Conservation (phyloP, 2,329 filamentous ascomycete genomes). For the Fusarium nelsonii region DNA sequence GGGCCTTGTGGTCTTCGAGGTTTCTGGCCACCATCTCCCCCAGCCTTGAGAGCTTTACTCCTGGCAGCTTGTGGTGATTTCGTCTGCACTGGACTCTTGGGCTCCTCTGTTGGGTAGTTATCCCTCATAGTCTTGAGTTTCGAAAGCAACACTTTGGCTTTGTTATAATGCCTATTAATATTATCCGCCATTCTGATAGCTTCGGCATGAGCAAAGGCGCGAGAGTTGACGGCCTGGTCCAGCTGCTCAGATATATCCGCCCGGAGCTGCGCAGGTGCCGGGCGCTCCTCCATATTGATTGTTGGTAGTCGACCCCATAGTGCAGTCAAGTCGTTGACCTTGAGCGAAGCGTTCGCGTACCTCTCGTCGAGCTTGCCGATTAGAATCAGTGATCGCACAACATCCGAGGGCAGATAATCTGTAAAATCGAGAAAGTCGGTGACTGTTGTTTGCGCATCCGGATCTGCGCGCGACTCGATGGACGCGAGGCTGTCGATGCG, state of each 20-base stretch:
- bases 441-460: conserved; percentile 76
- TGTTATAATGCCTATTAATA: conserved; percentile 71
- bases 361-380: conserved; percentile 73
- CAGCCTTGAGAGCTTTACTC: conserved; percentile 61
- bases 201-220: conserved; percentile 71
- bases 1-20: conserved; percentile 62
- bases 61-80: conserved; percentile 68
- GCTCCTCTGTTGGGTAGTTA: conserved; percentile 68
- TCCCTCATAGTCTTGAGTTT: conserved; percentile 72
- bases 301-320: conserved; percentile 68
- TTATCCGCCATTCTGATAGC: conserved; percentile 73
- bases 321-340: conserved; percentile 68
- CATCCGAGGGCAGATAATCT: conserved; percentile 76
- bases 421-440: conserved; percentile 78
- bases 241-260: conserved; percentile 71
- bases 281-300: conserved; percentile 61
- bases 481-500: conserved; percentile 54
- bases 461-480: conserved; percentile 68
- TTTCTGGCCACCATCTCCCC: conserved; percentile 60
- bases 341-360: conserved; percentile 67
- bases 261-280: conserved; percentile 64
- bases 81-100: conserved; percentile 63
- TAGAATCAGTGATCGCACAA: conserved; percentile 73
- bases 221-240: conserved; percentile 65
- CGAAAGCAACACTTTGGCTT: conserved; percentile 68